Conservation (phyloP, 176 grass and related monocot species). For the Zea luxurians region DNA sequence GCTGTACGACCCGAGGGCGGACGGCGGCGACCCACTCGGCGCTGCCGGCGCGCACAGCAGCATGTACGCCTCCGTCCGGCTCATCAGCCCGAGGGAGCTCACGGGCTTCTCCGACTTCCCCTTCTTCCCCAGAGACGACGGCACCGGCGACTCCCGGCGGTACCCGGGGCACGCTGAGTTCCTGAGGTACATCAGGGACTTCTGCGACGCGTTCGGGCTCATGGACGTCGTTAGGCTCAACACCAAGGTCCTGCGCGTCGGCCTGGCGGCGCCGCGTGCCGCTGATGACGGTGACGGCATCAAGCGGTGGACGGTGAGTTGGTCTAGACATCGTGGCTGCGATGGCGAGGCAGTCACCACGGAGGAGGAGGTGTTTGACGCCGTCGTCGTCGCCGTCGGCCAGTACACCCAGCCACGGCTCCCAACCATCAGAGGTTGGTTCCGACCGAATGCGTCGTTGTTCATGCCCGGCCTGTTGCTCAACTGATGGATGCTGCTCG, state of each 20-base stretch:
- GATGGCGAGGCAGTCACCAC: background rate
- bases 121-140: background rate
- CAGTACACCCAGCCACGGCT: constrained; percentile 38
- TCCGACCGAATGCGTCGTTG: no score
- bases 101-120: constrained; percentile 47
- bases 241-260: constrained; percentile 28
- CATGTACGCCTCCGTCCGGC: constrained; percentile 38
- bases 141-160: constrained; percentile 21
- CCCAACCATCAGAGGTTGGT: background rate
- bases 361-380: constrained; percentile 33
- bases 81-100: background rate
- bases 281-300: background rate
- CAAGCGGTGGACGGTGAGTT: constrained; percentile 10
- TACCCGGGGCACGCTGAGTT: constrained; percentile 43
- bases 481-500: no score
- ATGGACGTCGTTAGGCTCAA: constrained; percentile 15
- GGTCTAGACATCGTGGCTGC: background rate
- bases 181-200: constrained; percentile 39
- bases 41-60: constrained; percentile 19
- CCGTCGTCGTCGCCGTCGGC: constrained; percentile 26
- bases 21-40: constrained; percentile 24
- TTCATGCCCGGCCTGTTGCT: no score
- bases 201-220: constrained; percentile 34
- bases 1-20: constrained; percentile 40
- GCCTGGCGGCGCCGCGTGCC: background rate